These are phyloP conservation scores for Diplodia sapinea DNA, from an alignment of 2,329 filamentous ascomycete species.

Conservation along the genomic window DNA sequence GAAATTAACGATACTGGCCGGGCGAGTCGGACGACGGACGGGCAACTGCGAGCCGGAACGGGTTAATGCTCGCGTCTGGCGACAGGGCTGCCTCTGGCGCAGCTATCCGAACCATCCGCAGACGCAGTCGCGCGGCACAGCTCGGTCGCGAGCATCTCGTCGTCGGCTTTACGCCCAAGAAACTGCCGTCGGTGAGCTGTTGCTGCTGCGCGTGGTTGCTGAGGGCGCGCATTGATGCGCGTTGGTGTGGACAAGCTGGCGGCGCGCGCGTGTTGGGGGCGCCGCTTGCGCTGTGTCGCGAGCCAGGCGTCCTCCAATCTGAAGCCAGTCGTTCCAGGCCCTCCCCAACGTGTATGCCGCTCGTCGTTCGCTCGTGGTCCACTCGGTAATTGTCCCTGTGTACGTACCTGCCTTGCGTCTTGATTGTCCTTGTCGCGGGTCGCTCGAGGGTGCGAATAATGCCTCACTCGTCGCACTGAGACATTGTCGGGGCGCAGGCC, in stretches of 20 bases:
- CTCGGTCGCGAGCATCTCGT: background rate
- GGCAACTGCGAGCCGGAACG: background rate
- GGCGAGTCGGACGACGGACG: background rate
- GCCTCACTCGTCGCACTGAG: constrained; percentile 17
- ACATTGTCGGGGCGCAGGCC: background rate
- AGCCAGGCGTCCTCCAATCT: constrained; percentile 23
- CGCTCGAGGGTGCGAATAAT: constrained; percentile 16
- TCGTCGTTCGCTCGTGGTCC: background rate
- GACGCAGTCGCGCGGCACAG: constrained; percentile 6
- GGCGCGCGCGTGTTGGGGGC: background rate
- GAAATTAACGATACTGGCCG: background rate
- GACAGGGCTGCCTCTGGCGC: background rate
- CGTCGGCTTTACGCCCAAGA: background rate
- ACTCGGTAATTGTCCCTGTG: constrained; percentile 9
- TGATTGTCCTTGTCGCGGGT: constrained; percentile 5
- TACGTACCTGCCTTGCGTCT: background rate
- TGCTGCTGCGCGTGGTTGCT: background rate
- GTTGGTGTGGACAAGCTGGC: background rate
- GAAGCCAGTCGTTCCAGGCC: constrained; percentile 22
- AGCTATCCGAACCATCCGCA: constrained; percentile 24
- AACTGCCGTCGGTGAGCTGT: constrained; percentile 9
- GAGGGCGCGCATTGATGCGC: constrained; percentile 16
- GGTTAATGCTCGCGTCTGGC: constrained; percentile 13
- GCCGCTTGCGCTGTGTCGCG: constrained; percentile 17
- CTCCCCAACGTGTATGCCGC: background rate